A percentile compares a stretch with the other conserved stretches of the same genome.
Conservation (phyloP, 129 eudicot genomes). For the Silybum marianum region DNA sequence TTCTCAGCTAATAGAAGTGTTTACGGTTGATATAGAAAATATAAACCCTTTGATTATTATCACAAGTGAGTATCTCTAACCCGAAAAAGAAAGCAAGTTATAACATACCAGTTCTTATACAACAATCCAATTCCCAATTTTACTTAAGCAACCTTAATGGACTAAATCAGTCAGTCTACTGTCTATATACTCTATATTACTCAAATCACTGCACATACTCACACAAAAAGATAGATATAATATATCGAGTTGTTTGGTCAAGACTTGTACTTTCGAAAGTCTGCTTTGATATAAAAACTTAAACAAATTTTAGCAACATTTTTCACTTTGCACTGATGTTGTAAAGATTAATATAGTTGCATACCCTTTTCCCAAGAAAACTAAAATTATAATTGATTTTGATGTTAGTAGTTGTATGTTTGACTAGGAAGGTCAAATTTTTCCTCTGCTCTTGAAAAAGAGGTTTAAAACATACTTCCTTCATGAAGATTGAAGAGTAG, state of each 20-base stretch:
- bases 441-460: neutral
- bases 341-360: neutral
- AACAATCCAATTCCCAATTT: slow-evolving; percentile 9
- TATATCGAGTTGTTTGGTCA: slow-evolving; percentile 10
- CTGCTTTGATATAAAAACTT: neutral
- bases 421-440: slow-evolving; percentile 1
- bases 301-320: neutral
- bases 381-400: neutral
- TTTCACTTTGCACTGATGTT: neutral
- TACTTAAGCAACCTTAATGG: neutral
- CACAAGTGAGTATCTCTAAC: slow-evolving; percentile 1
- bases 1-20: neutral
- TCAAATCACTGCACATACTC: slow-evolving; percentile 14
- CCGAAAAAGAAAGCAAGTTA: neutral
- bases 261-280: neutral
- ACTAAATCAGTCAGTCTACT: slow-evolving; percentile 1
- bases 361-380: neutral
- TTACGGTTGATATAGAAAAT: neutral
- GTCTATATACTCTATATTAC: slow-evolving; percentile 3
- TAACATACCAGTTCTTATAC: neutral
- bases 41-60: neutral
- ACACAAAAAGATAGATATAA: neutral
- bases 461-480: neutral
- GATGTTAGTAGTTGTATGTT: neutral
- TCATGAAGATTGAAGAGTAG: neutral